These are phyloP conservation scores for Xylariaceae sp. DNA, from an alignment of 2,329 filamentous ascomycete genomes.

Conservation along the genomic window DNA sequence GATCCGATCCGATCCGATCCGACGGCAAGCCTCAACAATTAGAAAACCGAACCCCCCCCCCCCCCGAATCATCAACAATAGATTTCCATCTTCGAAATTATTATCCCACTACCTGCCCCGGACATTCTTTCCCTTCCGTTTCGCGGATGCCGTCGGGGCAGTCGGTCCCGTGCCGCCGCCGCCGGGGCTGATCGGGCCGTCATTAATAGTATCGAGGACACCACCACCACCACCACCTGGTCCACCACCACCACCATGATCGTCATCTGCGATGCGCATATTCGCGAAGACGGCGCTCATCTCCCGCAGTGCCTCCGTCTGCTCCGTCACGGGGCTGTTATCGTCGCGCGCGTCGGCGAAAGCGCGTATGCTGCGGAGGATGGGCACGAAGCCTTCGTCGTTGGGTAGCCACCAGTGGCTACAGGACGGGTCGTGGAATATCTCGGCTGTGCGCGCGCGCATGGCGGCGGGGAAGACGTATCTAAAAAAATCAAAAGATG, in stretches of 20 bases:
- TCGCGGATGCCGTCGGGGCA: conserved; percentile 12
- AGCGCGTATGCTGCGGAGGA: conserved; percentile 69
- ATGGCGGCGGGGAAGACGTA: conserved; percentile 77
- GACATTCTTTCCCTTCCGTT: conserved; percentile 14
- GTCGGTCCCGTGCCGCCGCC: conserved; percentile 3
- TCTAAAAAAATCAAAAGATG: conserved; percentile 39
- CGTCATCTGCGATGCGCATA: conserved; percentile 44
- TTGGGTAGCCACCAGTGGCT: conserved; percentile 86
- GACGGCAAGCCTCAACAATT: too few species aligned
- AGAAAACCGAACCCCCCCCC: too few species aligned
- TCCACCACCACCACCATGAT: conserved; percentile 8
- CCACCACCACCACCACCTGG: too few species aligned
- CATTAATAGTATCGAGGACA: too few species aligned
- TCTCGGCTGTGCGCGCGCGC: conserved; percentile 66
- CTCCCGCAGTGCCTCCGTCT: conserved; percentile 63
- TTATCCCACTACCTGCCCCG: conserved; percentile 7
- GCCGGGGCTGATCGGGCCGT: too few species aligned
- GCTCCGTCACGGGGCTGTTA: conserved; percentile 49
- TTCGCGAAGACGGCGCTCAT: conserved; percentile 68
- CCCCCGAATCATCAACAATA: too few species aligned
- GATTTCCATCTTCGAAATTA: too few species aligned
- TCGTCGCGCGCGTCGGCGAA: conserved; percentile 77
- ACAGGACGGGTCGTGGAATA: conserved; percentile 67
- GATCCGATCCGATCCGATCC: background rate
- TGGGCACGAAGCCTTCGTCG: conserved; percentile 65